A percentile compares a stretch with the other conserved stretches of the same genome.
Evolutionary conservation across 768 basidiomycete genomes (phyloP).

Genomic region (Austroboletus festivus): DNA sequence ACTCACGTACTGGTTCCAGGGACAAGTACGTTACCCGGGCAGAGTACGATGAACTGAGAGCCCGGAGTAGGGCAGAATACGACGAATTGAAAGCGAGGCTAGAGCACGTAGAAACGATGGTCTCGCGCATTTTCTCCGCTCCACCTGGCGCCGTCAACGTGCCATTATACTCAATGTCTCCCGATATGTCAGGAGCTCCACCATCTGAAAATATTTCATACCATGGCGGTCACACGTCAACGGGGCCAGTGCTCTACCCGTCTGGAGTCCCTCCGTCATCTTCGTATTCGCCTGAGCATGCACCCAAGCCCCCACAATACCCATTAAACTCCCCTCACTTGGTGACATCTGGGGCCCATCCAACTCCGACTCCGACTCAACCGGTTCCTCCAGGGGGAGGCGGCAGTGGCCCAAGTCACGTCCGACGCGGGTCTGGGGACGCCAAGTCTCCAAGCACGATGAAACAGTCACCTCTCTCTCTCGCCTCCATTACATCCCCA

Average conservation of each 20-base stretch:
- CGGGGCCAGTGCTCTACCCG: slow-evolving; percentile 27
- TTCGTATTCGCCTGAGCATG: slow-evolving; percentile 26
- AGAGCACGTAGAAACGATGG: slow-evolving; percentile 55
- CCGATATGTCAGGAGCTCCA: slow-evolving; percentile 29
- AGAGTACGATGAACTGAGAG: slow-evolving; percentile 74
- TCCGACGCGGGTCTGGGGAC: slow-evolving; percentile 29
- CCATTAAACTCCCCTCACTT: slow-evolving; percentile 28
- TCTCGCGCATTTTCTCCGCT: slow-evolving; percentile 39
- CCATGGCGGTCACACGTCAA: slow-evolving; percentile 26
- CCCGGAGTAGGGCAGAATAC: slow-evolving; percentile 37
- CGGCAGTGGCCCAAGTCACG: slow-evolving; percentile 19
- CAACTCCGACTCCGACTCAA: slow-evolving; percentile 15
- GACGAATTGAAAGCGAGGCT: slow-evolving; percentile 65
- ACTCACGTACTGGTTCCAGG: slow-evolving; percentile 34
- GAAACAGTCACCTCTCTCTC: slow-evolving; percentile 38
- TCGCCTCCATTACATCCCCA: slow-evolving; percentile 41
- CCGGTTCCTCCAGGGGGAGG: slow-evolving; percentile 8
- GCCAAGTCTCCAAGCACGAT: slow-evolving; percentile 29
- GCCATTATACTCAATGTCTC: slow-evolving; percentile 29
- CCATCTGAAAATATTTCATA: slow-evolving; percentile 26
- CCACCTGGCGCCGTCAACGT: slow-evolving; percentile 27
- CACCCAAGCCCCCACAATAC: slow-evolving; percentile 25
- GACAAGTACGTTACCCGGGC: slow-evolving; percentile 79
- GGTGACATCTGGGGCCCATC: slow-evolving; percentile 20
- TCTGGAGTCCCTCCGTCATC: slow-evolving; percentile 17